Base-by-base conservation (phyloP, 179 eudicot species). In the Dionaea muscipula region DNA sequence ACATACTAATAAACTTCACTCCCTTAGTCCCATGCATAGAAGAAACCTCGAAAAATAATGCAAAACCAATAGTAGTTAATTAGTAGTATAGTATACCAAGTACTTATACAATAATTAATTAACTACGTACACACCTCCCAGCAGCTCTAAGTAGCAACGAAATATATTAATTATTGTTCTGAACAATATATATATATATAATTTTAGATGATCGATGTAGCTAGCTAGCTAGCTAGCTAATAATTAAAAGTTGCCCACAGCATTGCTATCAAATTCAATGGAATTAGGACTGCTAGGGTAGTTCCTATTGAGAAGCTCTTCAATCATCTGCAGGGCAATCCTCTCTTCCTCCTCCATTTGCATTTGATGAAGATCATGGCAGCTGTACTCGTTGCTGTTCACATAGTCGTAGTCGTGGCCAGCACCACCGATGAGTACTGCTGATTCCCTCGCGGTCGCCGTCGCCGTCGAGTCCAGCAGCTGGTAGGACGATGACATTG, bases 261-360 rank as follows among this genome's bases (percentile, higher is more conserved):
- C 24, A 36, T 47, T 60, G 13, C 56, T 51, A 37, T 47, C 40
- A 38, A 26, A 21, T 31, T 58, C 35, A n/a, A 58, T 27, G 26
- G 56, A 18, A n/a, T n/a, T n/a, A 60, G 56, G 46, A 51, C 37
- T 60, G 38, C 9, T 14, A 31, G 49, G 64, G 23, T n/a, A 36
- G 38, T 60, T 60, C 55, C 56, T 49, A 39, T 60, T 49, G 22
- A 88, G 84, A 27, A 88, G 75, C 47, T 88, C 96, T 63, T 88
- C 96, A 24, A 88, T 85, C 94, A 88, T 88, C 57, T 85, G 94
- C 62, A 88, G 60, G 11, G 91, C 91, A 61, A 78, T 72, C 60
- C 62, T 81, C 45, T 82, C 84, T 63, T 88, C 96, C 61, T 82
- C 96, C 58, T 74, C 75, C 55, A 84, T 66, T 17, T 4, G 31